phyloP scores from a whole-genome alignment of 1,284 basidiomycete species.

The Tylopilus sp. region DNA sequence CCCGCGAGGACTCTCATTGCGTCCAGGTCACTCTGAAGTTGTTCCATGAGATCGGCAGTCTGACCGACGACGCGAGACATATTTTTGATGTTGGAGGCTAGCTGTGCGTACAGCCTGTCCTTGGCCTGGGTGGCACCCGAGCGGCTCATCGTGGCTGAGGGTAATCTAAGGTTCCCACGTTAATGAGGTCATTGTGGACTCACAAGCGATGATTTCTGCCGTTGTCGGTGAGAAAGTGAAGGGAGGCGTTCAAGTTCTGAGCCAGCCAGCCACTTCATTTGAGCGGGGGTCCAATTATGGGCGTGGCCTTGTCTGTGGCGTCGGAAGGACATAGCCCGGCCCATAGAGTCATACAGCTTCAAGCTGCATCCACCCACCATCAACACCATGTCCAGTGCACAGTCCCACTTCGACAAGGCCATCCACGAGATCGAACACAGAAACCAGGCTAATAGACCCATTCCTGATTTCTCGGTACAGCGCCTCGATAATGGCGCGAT shows the following conservation, averaged over 20 bases:
- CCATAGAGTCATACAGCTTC: neutral
- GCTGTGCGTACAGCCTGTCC: slow-evolving; percentile 76
- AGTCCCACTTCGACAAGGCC: slow-evolving; percentile 75
- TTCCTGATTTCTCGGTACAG: slow-evolving; percentile 90
- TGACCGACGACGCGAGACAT: slow-evolving; percentile 71
- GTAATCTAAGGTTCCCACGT: slow-evolving; percentile 24
- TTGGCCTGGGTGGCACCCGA: slow-evolving; percentile 75
- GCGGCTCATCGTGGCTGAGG: slow-evolving; percentile 29
- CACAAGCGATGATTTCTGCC: too few species aligned
- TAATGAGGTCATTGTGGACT: neutral
- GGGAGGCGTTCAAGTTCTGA: too few species aligned
- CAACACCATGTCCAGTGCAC: slow-evolving; percentile 49
- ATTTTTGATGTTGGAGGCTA: slow-evolving; percentile 68
- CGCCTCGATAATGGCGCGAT: slow-evolving; percentile 88
- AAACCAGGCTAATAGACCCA: slow-evolving; percentile 57
- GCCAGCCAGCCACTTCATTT: slow-evolving; percentile 3
- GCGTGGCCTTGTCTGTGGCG: slow-evolving; percentile 17
- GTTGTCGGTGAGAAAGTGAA: too few species aligned
- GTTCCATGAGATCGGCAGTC: slow-evolving; percentile 78
- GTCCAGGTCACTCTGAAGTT: slow-evolving; percentile 74
- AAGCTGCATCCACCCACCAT: slow-evolving; percentile 2
- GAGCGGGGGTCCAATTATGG: slow-evolving; percentile 30
- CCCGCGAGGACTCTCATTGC: slow-evolving; percentile 79
- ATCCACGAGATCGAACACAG: slow-evolving; percentile 80
- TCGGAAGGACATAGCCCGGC: slow-evolving; percentile 7